These are phyloP conservation scores for Closterium sp. DNA, from an alignment of 139 green algal genomes.

Conservation along the genomic window DNA sequence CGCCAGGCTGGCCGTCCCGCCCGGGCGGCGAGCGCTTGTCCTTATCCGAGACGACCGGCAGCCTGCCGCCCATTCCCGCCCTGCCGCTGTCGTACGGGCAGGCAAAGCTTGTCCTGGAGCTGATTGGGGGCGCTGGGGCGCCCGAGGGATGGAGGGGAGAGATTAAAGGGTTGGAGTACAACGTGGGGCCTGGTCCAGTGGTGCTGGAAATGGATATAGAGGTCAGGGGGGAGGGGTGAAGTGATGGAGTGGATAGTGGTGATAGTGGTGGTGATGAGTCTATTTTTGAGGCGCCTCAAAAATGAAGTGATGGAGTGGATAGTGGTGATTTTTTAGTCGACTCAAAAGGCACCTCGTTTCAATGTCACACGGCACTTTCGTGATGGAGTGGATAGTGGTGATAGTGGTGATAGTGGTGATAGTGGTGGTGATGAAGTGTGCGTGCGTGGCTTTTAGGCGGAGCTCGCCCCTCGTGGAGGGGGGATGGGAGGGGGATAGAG, in stretches of 20 bases:
- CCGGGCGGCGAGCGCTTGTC: slow-evolving; percentile 23
- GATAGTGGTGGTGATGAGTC: too few species aligned
- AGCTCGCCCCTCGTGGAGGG: too few species aligned
- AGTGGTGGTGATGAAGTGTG: too few species aligned
- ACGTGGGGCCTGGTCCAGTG: slow-evolving; percentile 3
- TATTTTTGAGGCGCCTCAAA: too few species aligned
- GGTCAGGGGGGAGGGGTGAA: background rate
- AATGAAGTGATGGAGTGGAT: too few species aligned
- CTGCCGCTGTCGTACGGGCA: slow-evolving; percentile 33
- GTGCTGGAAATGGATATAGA: slow-evolving; percentile 10
- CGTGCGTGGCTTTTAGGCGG: too few species aligned
- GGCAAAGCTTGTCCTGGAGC: slow-evolving; percentile 7
- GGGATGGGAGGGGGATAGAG: background rate
- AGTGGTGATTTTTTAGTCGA: too few species aligned
- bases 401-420: too few species aligned
- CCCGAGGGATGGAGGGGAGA: slow-evolving; percentile 7
- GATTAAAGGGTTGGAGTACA: background rate
- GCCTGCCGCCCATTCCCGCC: slow-evolving; percentile 21
- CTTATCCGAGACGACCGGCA: background rate
- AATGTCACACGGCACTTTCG: too few species aligned
- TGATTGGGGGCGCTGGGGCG: background rate
- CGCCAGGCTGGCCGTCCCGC: slow-evolving; percentile 38
- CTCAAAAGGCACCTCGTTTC: too few species aligned
- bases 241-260: background rate
- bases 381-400: background rate